phyloP scores from a whole-genome alignment of 176 grass and related monocot species.

The Eleusine coracana region DNA sequence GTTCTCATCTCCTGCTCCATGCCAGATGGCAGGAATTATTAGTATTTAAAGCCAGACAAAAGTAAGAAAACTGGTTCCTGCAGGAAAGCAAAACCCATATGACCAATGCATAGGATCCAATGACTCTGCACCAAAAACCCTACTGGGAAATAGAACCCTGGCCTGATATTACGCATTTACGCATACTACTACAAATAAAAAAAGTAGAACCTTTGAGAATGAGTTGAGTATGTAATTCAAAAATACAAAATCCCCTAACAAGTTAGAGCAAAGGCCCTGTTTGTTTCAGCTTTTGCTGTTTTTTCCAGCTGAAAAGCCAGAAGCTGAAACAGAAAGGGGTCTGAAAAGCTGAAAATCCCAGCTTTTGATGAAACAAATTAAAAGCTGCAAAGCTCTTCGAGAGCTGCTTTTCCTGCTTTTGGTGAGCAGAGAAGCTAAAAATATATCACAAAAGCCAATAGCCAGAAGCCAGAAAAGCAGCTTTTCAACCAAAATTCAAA shows the following conservation, averaged over 20 bases:
- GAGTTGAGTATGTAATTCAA: constrained; percentile 17
- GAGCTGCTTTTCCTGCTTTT: no score
- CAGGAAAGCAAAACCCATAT: not conserved
- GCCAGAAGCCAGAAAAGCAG: no score
- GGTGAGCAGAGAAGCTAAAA: no score
- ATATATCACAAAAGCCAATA: no score
- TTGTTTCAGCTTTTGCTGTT: no score
- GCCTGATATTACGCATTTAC: not conserved
- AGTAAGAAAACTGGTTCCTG: not conserved
- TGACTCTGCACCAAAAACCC: not conserved
- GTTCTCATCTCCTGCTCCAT: constrained; percentile 1
- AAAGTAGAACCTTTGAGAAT: not conserved
- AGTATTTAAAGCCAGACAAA: not conserved
- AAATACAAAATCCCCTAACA: constrained; percentile 9
- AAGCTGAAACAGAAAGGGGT: no score
- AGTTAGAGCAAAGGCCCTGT: constrained; percentile 15
- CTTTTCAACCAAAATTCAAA: no score
- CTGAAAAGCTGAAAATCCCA: no score
- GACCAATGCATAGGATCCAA: not conserved
- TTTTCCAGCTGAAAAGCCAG: no score
- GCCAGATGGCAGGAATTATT: constrained; percentile 21
- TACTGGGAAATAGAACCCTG: constrained; percentile 15
- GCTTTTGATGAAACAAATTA: no score
- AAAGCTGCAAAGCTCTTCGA: no score
- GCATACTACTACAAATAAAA: not conserved